A percentile compares a stretch with the other conserved stretches of the same genome.
Evolutionary conservation across 352 stramenopile genomes (phyloP).

Genomic region (Halophytophthora polymorphica): DNA sequence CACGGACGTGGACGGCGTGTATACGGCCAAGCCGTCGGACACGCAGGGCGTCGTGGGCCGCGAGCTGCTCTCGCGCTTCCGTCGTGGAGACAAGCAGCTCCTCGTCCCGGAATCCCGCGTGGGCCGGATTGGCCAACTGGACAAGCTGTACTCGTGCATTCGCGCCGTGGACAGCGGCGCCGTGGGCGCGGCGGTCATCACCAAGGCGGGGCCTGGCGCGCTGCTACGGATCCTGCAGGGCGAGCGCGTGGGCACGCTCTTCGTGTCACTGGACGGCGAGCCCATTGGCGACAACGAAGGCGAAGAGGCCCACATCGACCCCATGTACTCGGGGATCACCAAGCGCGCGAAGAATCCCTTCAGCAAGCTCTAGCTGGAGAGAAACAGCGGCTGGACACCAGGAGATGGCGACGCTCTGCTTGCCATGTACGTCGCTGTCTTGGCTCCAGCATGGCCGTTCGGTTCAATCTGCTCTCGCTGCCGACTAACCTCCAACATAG

Average conservation of each 20-base stretch:
- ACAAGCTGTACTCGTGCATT: constrained; percentile 82
- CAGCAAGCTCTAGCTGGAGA: constrained; percentile 36
- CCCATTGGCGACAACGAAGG: constrained; percentile 39
- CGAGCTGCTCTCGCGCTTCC: constrained; percentile 50
- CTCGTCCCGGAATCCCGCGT: constrained; percentile 55
- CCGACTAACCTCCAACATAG: too few relatives aligned
- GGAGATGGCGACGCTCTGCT: too few relatives aligned
- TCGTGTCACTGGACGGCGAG: constrained; percentile 37
- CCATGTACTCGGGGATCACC: constrained; percentile 65
- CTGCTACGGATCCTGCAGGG: constrained; percentile 65
- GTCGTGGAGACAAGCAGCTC: constrained; percentile 35
- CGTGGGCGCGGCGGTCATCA: constrained; percentile 57
- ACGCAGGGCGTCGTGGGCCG: constrained; percentile 15
- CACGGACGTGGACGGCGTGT: constrained; percentile 74
- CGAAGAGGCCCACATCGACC: constrained; percentile 58
- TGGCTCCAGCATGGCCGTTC: too few relatives aligned
- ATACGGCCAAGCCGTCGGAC: constrained; percentile 24
- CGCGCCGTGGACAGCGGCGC: constrained; percentile 69
- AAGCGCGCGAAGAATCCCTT: constrained; percentile 18
- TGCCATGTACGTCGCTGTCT: too few relatives aligned
- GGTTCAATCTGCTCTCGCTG: too few relatives aligned
- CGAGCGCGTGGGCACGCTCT: constrained; percentile 69
- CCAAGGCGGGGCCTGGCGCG: constrained; percentile 58
- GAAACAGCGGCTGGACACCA: too few relatives aligned
- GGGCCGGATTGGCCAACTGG: constrained; percentile 61